Conservation (phyloP, 805 yeast genomes). For the Schwanniomyces sp. region DNA sequence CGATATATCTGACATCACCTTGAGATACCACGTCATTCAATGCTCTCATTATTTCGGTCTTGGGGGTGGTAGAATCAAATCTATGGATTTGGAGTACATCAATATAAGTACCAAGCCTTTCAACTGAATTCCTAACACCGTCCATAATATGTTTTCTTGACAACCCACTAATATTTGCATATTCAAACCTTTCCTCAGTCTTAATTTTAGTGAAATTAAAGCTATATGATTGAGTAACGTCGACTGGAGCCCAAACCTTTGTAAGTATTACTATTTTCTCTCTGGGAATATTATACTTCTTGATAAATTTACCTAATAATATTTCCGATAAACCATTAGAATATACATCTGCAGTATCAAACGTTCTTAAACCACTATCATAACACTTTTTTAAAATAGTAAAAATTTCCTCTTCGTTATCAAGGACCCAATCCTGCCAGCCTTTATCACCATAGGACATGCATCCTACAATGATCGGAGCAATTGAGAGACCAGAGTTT, state of each 20-base stretch:
- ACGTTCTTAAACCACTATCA: conserved; percentile 22
- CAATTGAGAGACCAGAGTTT: conserved; percentile 48
- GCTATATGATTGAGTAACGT: conserved; percentile 6
- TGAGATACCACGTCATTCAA: conserved; percentile 49
- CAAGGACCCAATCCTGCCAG: conserved; percentile 35
- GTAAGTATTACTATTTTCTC: conserved; percentile 18
- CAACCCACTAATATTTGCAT: conserved; percentile 37
- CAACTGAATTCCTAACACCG: conserved; percentile 40
- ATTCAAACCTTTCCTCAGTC: conserved; percentile 8
- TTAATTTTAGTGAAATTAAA: not conserved
- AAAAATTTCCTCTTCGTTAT: conserved; percentile 26
- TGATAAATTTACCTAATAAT: conserved; percentile 18
- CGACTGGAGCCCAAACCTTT: conserved; percentile 14
- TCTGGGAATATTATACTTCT: conserved; percentile 19
- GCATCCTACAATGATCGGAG: conserved; percentile 48
- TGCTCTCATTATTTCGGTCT: conserved; percentile 56
- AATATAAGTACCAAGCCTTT: conserved; percentile 52
- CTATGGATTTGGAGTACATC: conserved; percentile 63
- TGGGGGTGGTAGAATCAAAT: conserved; percentile 47
- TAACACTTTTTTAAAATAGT: conserved; percentile 24
- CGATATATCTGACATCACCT: conserved; percentile 54
- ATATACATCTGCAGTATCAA: conserved; percentile 26
- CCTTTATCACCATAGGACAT: conserved; percentile 40
- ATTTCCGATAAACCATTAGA: conserved; percentile 20
- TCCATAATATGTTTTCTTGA: conserved; percentile 48